Conservation (phyloP, 495 filamentous ascomycete genomes). For the Hyaloscypha hepaticicola region DNA sequence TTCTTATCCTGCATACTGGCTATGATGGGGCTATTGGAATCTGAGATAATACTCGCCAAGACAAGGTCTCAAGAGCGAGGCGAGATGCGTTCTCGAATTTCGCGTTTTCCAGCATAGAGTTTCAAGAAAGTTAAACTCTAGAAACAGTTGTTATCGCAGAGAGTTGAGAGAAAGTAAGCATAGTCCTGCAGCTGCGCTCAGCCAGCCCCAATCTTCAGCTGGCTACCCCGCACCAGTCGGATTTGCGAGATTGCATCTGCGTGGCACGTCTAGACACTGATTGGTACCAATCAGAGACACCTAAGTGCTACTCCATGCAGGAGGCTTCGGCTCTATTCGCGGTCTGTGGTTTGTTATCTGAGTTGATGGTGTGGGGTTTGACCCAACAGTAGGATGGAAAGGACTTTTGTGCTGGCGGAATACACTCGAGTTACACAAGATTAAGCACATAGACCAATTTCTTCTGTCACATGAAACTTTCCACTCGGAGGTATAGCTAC, state of each 20-base stretch:
- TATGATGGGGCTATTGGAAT: background rate
- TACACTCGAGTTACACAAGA: too few relatives aligned
- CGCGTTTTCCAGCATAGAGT: background rate
- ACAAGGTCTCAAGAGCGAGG: background rate
- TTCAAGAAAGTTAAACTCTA: constrained; percentile 2
- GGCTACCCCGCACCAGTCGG: constrained; percentile 5
- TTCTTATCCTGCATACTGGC: constrained; percentile 13
- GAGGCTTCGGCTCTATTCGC: too few relatives aligned
- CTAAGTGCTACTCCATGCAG: background rate
- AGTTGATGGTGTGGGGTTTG: too few relatives aligned
- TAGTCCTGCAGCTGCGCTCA: background rate
- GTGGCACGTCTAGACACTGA: background rate
- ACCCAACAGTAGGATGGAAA: too few relatives aligned
- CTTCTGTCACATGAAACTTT: too few relatives aligned
- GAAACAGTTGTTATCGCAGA: background rate
- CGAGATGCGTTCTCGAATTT: background rate
- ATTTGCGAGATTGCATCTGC: constrained; percentile 2
- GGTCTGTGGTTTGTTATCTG: too few relatives aligned
- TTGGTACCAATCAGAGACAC: background rate
- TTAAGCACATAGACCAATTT: too few relatives aligned
- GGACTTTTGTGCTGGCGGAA: too few relatives aligned
- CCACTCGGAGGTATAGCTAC: too few relatives aligned
- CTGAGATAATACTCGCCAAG: background rate
- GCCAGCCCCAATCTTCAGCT: constrained; percentile 19
- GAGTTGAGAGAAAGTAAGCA: background rate